Evolutionary conservation across 768 basidiomycete genomes (phyloP).

Genomic region (Phaffia tasmanica): DNA sequence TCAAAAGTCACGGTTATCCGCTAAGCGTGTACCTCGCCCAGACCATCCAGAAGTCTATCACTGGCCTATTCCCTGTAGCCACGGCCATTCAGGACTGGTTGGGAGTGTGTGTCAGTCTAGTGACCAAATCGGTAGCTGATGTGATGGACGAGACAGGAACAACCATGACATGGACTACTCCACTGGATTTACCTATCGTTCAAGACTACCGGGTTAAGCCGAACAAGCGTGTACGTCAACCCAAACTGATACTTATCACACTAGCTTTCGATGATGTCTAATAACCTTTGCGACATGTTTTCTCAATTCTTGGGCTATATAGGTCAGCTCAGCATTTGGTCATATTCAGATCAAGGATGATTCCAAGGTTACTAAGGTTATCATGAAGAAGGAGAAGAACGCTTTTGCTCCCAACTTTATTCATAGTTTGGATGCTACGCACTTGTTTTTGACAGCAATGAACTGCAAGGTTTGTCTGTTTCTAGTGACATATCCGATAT

Average conservation of each 20-base stretch:
- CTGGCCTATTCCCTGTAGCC: conserved; percentile 86
- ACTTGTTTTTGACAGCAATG: conserved; percentile 94
- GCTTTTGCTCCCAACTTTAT: conserved; percentile 99
- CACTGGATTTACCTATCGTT: conserved; percentile 86
- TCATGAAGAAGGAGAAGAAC: conserved; percentile 73
- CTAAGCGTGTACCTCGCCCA: conserved; percentile 56
- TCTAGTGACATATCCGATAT: background rate
- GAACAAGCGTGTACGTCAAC: conserved; percentile 47
- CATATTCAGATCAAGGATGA: conserved; percentile 78
- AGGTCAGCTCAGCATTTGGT: conserved; percentile 57
- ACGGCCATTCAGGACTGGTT: conserved; percentile 87
- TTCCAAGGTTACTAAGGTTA: conserved; percentile 63
- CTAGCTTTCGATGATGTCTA: background rate
- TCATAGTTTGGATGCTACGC: conserved; percentile 92
- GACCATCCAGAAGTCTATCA: conserved; percentile 62
- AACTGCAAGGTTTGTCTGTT: conserved; percentile 52
- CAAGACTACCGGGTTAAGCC: conserved; percentile 83
- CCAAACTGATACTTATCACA: conserved; percentile 3
- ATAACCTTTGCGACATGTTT: background rate
- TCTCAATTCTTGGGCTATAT: background rate
- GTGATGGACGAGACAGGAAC: conserved; percentile 37
- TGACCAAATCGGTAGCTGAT: conserved; percentile 52
- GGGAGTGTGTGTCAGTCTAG: conserved; percentile 65
- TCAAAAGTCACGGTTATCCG: conserved; percentile 41
- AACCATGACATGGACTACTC: conserved; percentile 89